These are phyloP conservation scores for Boechera divaricarpa DNA, from an alignment of 345 rosid genomes.

Conservation along the genomic window DNA sequence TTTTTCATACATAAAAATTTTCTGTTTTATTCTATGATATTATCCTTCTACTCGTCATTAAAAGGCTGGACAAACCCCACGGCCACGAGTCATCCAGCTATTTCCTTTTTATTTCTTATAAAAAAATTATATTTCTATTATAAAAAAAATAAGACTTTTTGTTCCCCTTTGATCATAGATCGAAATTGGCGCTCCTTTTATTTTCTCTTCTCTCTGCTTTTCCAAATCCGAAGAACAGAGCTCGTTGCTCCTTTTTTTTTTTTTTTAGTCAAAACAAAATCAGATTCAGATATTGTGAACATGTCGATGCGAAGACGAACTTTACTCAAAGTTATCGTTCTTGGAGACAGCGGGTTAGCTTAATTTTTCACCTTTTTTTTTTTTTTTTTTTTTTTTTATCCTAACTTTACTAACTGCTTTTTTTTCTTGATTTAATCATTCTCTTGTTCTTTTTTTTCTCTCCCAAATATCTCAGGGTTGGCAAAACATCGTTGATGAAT, in stretches of 20 bases:
- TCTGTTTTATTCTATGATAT: background rate
- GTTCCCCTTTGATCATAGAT: slow-evolving; percentile 14
- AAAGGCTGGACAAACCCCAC: slow-evolving; percentile 22
- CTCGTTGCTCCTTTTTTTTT: background rate
- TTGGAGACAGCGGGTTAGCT: slow-evolving; percentile 95
- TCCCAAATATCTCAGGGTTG: slow-evolving; percentile 64
- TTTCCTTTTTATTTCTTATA: background rate
- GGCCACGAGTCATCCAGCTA: slow-evolving; percentile 28
- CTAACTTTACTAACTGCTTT: background rate
- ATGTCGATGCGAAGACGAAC: slow-evolving; percentile 83
- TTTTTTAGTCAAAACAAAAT: background rate
- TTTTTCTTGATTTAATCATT: slow-evolving; percentile 8
- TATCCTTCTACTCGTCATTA: background rate
- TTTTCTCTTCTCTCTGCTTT: background rate
- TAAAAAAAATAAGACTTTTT: background rate
- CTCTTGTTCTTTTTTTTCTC: background rate
- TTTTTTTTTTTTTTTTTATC: background rate
- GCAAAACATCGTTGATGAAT: slow-evolving; percentile 99
- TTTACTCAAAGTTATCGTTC: slow-evolving; percentile 95
- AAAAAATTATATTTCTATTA: too few species aligned
- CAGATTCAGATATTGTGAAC: slow-evolving; percentile 33
- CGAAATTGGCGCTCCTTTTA: slow-evolving; percentile 62
- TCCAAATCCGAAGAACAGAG: slow-evolving; percentile 23
- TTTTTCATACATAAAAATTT: background rate
- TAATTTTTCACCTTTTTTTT: background rate